phyloP scores from a whole-genome alignment of 306 rosid genomes.

The Fragaria iinumae region DNA sequence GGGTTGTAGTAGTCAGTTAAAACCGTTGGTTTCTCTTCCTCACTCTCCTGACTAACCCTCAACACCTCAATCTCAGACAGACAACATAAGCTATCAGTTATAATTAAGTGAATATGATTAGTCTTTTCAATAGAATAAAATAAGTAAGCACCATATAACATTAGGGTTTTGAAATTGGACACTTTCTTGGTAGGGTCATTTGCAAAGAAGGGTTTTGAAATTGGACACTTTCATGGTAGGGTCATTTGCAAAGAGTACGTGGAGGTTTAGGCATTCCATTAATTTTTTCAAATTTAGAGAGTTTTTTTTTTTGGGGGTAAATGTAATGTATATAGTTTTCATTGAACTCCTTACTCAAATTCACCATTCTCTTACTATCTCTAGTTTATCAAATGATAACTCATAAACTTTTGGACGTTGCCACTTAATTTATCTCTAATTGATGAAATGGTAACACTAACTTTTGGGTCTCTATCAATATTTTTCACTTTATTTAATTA shows the following conservation, averaged over 20 bases:
- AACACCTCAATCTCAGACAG: neutral
- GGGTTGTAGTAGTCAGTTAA: constrained; percentile 43
- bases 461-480: neutral
- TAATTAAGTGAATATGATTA: neutral
- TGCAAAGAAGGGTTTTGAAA: neutral
- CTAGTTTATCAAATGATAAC: no score
- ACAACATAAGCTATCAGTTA: neutral
- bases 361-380: no score
- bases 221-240: neutral
- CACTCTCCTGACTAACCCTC: neutral
- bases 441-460: neutral
- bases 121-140: neutral
- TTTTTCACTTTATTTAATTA: neutral
- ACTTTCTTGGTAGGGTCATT: neutral
- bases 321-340: no score
- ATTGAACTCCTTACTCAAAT: no score
- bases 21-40: constrained; percentile 39
- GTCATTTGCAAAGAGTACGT: neutral
- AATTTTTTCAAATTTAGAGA: no score
- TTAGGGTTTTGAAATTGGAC: neutral
- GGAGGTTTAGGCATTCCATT: neutral
- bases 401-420: no score
- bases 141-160: neutral
- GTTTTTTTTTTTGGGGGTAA: no score
- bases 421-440: neutral